Base-by-base conservation (phyloP, 805 yeast species). In the Wickerhamiella cacticola region DNA sequence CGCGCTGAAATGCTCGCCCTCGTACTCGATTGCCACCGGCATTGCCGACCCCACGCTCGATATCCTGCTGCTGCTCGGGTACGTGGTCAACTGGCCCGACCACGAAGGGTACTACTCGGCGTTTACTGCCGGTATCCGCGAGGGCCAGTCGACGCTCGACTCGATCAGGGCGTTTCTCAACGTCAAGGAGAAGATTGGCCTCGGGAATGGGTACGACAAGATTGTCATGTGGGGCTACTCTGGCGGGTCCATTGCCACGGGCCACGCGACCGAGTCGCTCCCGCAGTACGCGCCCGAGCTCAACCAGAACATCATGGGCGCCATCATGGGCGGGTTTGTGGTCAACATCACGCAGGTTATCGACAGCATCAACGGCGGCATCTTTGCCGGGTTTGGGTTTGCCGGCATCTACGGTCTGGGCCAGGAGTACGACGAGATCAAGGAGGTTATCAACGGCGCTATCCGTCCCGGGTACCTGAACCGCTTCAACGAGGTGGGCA, bases 151-250 rank as follows among this genome's bases (percentile, higher is more conserved):
- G 23, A 51, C 56, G 3, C 57, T 63, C 12, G 64, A 62, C 48
- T 52, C 63, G 1, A 44, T 62, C 7, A 48, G 61, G 2, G 66
- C 65, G 1, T 53, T 55, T 6, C 45, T 53, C 15, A 35, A 46
- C 22, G 50, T 55, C 6, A 23, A 24, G 3, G 29, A 44, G 38
- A 16, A 49, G 21, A 49, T 51, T 9, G 53, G 53, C 15, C 42
- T 56, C 39, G 35, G 24, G 10, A 31, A 35, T 26, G 22, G 31
- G 15, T 45, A 45, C 26, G 49, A 36, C 25, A 44, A 49, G 36
- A 41, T 56, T 9, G 61, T 52, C 8, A 46, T 58, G 33, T 54
- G 59, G 56, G 62, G 62, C 21, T 58, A 57, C 52, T 59, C 61
- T 5, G 58, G 58, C 6, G 60, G 55, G n/a, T 55, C 59, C 5